Percentiles rank a stretch among this genome's conserved stretches.
phyloP scores from a whole-genome alignment of 768 basidiomycete species.

The Crucibulum laeve region DNA sequence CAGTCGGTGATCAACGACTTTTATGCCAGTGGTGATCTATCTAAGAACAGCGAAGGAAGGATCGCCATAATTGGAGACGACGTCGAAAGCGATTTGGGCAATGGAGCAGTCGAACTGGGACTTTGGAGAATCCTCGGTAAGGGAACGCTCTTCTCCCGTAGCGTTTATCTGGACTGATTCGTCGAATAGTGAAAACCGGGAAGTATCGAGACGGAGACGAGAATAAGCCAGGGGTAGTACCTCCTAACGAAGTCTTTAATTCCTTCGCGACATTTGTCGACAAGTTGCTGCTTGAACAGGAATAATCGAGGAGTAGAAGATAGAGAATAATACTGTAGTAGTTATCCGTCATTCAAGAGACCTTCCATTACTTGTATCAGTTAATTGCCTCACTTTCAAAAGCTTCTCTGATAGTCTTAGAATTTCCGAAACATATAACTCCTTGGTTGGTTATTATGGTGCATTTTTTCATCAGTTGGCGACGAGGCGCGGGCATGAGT shows the following conservation, averaged over 20 bases:
- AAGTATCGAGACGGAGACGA: slow-evolving; percentile 68
- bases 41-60: slow-evolving; percentile 15
- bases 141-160: slow-evolving; percentile 12
- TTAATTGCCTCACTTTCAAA: too few relatives aligned
- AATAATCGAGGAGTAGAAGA: background rate
- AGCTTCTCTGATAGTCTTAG: too few relatives aligned
- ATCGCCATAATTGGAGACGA: slow-evolving; percentile 68
- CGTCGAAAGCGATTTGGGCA: slow-evolving; percentile 57
- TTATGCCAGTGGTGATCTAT: slow-evolving; percentile 9
- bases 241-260: slow-evolving; percentile 51
- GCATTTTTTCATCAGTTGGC: too few relatives aligned
- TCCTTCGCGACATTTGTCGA: slow-evolving; percentile 54
- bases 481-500: too few relatives aligned
- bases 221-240: slow-evolving; percentile 22
- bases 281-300: slow-evolving; percentile 22
- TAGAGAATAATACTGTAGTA: too few relatives aligned
- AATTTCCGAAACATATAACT: too few relatives aligned
- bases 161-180: background rate
- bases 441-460: too few relatives aligned
- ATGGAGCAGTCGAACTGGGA: slow-evolving; percentile 54
- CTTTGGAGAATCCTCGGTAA: slow-evolving; percentile 61
- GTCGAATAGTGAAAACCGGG: slow-evolving; percentile 52
- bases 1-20: slow-evolving; percentile 46
- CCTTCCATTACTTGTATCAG: too few relatives aligned
- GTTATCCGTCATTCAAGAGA: too few relatives aligned